Percentiles rank a stretch among this genome's conserved stretches.
These are phyloP conservation scores for Golubevia pallescens DNA, from an alignment of 1,284 basidiomycete genomes.

Conservation along the genomic window DNA sequence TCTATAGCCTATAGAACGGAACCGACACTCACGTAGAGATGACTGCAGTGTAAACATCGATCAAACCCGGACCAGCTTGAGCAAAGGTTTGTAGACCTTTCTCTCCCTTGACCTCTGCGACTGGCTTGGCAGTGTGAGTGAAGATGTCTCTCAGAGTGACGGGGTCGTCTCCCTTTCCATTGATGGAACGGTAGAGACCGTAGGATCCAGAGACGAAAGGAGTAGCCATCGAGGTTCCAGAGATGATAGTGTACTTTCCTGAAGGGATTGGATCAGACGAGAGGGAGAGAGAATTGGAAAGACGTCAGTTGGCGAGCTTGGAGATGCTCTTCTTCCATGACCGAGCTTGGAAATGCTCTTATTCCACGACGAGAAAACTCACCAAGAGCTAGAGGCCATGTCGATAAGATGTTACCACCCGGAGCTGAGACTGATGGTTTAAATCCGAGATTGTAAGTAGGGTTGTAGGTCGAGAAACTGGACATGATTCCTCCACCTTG, in stretches of 20 bases:
- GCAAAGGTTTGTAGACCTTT: conserved; percentile 71
- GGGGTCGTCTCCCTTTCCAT: conserved; percentile 67
- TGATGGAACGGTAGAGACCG: conserved; percentile 72
- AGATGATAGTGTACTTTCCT: conserved; percentile 67
- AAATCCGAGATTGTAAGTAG: conserved; percentile 71
- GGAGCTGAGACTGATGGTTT: conserved; percentile 72
- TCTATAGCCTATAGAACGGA: too few relatives aligned
- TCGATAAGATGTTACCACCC: conserved; percentile 67
- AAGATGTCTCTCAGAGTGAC: conserved; percentile 69
- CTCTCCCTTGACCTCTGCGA: conserved; percentile 69
- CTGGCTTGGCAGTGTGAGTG: conserved; percentile 70
- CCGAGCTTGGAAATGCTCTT: too few relatives aligned
- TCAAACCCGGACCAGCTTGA: conserved; percentile 73
- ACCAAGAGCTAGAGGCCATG: conserved; percentile 37
- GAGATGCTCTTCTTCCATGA: too few relatives aligned
- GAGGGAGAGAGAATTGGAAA: conserved; percentile 69
- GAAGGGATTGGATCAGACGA: conserved; percentile 46
- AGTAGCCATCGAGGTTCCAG: conserved; percentile 65
- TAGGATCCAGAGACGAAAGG: conserved; percentile 72
- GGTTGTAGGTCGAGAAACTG: conserved; percentile 71
- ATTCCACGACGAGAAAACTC: too few relatives aligned
- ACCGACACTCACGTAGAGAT: too few relatives aligned
- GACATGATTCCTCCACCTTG: conserved; percentile 70
- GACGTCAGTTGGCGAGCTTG: conserved; percentile 66
- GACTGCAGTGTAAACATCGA: conserved; percentile 73